Conservation (phyloP, 305 asterid genomes). For the Andrographis paniculata region DNA sequence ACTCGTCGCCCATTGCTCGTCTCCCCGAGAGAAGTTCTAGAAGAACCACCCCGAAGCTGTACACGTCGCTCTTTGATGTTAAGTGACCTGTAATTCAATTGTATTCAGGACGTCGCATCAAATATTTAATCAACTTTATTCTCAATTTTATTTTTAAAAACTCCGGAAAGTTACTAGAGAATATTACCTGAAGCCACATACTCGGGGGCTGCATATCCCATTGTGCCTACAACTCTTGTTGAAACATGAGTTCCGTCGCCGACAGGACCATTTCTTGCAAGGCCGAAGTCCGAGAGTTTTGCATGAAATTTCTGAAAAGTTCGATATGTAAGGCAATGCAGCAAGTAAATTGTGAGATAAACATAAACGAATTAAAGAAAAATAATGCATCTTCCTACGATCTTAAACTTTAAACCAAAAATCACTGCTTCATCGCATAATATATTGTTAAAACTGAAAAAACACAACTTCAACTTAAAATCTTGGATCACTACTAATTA, state of each 20-base stretch:
- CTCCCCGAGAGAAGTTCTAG: slow-evolving; percentile 61
- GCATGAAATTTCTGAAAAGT: slow-evolving; percentile 29
- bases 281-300: slow-evolving; percentile 37
- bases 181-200: slow-evolving; percentile 27
- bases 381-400: too few species aligned
- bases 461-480: too few species aligned
- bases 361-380: too few species aligned
- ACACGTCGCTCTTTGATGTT: slow-evolving; percentile 64
- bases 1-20: slow-evolving; percentile 64
- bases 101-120: neutral
- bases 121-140: neutral
- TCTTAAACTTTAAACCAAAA: too few species aligned
- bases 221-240: slow-evolving; percentile 35
- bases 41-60: slow-evolving; percentile 72
- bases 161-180: neutral
- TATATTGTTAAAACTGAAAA: too few species aligned
- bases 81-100: slow-evolving; percentile 46
- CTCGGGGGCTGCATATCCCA: slow-evolving; percentile 44
- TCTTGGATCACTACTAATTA: too few species aligned
- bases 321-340: neutral
- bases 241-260: slow-evolving; percentile 48
- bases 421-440: too few species aligned
- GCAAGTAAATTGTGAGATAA: neutral
- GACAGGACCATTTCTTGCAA: slow-evolving; percentile 31
- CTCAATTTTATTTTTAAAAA: too few species aligned